Evolutionary conservation across 805 yeast species (phyloP), one percentile per base, ranked within the genome.

Genomic region (Yamadazyma paraphyllophila): DNA sequence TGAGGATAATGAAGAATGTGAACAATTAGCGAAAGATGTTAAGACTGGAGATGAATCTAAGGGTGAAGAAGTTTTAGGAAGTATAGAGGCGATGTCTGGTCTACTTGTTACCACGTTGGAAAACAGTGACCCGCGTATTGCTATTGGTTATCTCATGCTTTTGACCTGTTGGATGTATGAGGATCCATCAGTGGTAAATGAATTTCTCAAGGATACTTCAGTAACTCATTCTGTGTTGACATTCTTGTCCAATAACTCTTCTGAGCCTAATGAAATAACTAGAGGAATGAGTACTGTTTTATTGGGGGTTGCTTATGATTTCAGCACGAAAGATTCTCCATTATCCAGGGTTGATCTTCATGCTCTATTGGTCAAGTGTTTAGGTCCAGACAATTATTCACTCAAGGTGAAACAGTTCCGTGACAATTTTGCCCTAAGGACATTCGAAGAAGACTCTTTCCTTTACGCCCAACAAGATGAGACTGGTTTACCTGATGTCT

Each of bases 401-500:
- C 73, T 86, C 41, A 83, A 84, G 53, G 75, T 92, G 3, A 80
- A 80, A 41, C 88, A 86, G 57, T 82, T 94, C 54, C 80, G 82
- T 50, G 86, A 85, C 39, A 71, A 74, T 46, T 61, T 77, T 0
- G 56, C 66, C 6, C 81, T 89, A 55, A 72, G 77, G 8, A 76
- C 78, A 44, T 85, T 78, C 51, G 80, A 76, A n/a, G 76, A 73
- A 3, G 74, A 74, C 1, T 67, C 70, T 16, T 67, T 79, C 24
- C 62, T 78, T 17, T 68, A 72, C 13, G 78, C 83, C 2, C 71
- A 72, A 3, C 76, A 78, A 50, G 96, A 89, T 59, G 83, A 81
- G 2, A 82, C 96, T 1, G 99, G 99, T 1, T 74, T 92, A 35
- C 99, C 98, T 0, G 80, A 81, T 47, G 85, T 92, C 1, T 89